These are phyloP conservation scores for Pseudocercospora vitis DNA, from an alignment of 2,329 filamentous ascomycete species.

Conservation along the genomic window DNA sequence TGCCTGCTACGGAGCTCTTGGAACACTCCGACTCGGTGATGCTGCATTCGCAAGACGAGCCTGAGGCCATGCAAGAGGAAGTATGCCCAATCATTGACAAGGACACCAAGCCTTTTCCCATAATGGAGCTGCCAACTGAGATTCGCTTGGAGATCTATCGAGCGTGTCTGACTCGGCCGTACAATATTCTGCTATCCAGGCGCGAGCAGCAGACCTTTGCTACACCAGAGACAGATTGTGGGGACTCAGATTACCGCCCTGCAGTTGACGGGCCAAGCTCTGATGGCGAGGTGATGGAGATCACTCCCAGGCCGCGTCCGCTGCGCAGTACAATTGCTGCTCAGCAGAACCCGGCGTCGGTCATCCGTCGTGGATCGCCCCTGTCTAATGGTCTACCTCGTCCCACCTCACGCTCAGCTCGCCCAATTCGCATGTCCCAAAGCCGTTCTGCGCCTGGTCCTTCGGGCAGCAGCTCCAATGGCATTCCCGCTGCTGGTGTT, in stretches of 20 bases:
- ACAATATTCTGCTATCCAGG: constrained; percentile 36
- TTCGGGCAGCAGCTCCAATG: constrained; percentile 9
- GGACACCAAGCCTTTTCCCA: constrained; percentile 35
- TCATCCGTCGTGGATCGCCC: neutral
- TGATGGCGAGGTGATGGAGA: constrained; percentile 5
- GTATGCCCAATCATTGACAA: constrained; percentile 28
- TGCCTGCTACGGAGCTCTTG: constrained; percentile 9
- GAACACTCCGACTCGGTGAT: constrained; percentile 3
- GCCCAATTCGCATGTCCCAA: constrained; percentile 5
- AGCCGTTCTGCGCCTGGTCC: constrained; percentile 5
- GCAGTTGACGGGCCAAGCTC: constrained; percentile 1
- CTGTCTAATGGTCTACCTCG: neutral
- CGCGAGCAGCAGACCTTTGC: constrained; percentile 19
- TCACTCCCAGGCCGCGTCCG: neutral
- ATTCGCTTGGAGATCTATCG: constrained; percentile 49
- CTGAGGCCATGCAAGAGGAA: neutral
- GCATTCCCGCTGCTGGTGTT: neutral
- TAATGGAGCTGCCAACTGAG: constrained; percentile 49
- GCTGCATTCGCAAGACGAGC: neutral
- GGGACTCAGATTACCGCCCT: neutral
- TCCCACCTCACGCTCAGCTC: neutral
- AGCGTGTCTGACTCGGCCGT: constrained; percentile 37
- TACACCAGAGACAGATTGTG: constrained; percentile 10
- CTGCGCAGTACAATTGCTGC: neutral
- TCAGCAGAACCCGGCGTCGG: neutral